These are phyloP conservation scores for Globisporangium ultimum DNA, from an alignment of 352 stramenopile species.

Conservation along the genomic window DNA sequence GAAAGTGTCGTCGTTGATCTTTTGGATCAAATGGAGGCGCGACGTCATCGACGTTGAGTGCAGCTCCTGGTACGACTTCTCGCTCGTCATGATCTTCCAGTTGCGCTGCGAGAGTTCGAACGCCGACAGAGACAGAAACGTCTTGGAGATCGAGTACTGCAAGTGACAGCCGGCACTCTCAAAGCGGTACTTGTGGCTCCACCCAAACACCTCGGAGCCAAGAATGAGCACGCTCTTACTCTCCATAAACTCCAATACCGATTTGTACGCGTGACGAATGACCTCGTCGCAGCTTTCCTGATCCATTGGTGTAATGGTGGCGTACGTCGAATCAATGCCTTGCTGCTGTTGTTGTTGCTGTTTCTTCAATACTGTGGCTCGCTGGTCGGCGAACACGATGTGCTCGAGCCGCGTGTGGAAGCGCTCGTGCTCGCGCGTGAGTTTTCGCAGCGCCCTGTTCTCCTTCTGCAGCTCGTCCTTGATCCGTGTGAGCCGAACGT, in stretches of 20 bases:
- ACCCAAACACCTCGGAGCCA: conserved; percentile 31
- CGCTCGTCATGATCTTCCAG: conserved; percentile 34
- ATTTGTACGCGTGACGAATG: conserved; percentile 28
- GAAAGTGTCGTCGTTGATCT: conserved; percentile 32
- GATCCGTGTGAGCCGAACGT: conserved; percentile 25
- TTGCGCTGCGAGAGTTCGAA: conserved; percentile 24
- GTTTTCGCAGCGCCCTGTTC: conserved; percentile 22
- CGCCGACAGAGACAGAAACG: conserved; percentile 22
- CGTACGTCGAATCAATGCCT: background rate
- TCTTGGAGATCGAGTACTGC: conserved; percentile 39
- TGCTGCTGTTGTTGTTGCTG: background rate
- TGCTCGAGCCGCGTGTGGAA: conserved; percentile 26
- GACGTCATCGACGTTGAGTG: conserved; percentile 31
- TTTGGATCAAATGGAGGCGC: conserved; percentile 25
- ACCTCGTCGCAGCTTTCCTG: conserved; percentile 30
- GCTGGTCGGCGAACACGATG: background rate
- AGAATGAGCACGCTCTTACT: conserved; percentile 22
- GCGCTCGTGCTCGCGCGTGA: conserved; percentile 22
- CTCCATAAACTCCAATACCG: conserved; percentile 18
- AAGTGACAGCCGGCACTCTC: conserved; percentile 14
- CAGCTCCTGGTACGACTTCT: conserved; percentile 24
- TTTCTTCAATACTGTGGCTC: background rate
- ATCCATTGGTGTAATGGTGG: conserved; percentile 21
- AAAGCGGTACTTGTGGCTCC: conserved; percentile 31
- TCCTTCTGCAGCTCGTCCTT: conserved; percentile 26